Evolutionary conservation across 164 flowering plant species (phyloP), one percentile per base, ranked within the genome.

Genomic region (Liriodendron chinense): DNA sequence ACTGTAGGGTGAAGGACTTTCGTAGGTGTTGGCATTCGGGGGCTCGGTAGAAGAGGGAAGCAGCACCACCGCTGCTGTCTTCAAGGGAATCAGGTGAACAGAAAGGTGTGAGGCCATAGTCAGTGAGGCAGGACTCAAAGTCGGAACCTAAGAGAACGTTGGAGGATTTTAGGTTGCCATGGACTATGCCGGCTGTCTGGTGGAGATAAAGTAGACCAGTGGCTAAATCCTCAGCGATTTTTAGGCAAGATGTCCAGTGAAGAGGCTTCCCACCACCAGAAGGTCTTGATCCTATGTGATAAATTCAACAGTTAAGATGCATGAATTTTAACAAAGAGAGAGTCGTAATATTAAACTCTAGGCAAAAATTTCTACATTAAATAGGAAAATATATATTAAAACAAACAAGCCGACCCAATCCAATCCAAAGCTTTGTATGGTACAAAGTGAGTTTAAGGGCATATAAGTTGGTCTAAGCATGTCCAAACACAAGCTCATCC

Each of bases 241-340:
- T 96, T 2, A 96, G 92, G 80, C 99, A 96, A 20, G 99, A 95
- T 59, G 98, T 96, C 98, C 98, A 96, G 80, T 96, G 99, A 47
- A 96, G 91, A 50, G 99, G 99, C 85, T 96, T 96, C 61, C 98
- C 98, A 68, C 93, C 88, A 57, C 92, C 92, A 21, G 94, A 82
- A 71, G 89, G 82, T 84, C 92, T 90, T 75, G 97, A 83, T 69
- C 99, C 99, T 96, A 89, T 57, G 64, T 1, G 57, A 9, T 7
- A 23, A 26, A 23, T 48, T 20, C 14, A 20, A 53, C 14, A 62
- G 23, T 48, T 69, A 63, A 57, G 28, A 72, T 7, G 34, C 25
- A 47, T 18, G 26, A 6, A 64, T 2, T 64, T n/a, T n/a, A n/a
- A n/a, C n/a, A n/a, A n/a, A n/a, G n/a, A n/a, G n/a, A n/a, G n/a